Base-by-base conservation (phyloP, 2,329 filamentous ascomycete genomes). In the Neonectria coccinea region DNA sequence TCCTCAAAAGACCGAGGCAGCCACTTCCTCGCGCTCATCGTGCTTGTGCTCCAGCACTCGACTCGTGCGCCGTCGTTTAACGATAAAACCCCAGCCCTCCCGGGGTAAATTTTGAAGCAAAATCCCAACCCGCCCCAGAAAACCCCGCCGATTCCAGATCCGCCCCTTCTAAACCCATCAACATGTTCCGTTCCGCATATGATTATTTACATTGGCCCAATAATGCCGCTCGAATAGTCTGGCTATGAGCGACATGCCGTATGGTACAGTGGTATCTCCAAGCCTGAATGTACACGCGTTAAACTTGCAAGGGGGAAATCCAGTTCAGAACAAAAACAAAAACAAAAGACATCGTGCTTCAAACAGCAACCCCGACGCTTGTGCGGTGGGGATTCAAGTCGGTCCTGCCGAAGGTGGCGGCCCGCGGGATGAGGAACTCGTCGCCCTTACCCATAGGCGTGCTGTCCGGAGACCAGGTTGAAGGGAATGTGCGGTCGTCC, bases 391-490 rank as follows among this genome's bases (percentile, higher is more conserved):
- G 61, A 39, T 64, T 59, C 22, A 42, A 39, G 47, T 69, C 68
- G 44, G 62, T 70, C 57, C 70, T 71, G 14, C 76, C 77, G 71
- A 78, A 76, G 2, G 75, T 78, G 18, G 70, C 69, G 14, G 64
- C 70, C 31, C 76, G 78, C 63, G 80, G 79, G 55, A 80, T 74
- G 54, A 79, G 78, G 52, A 79, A 75, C 62, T 78, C 82, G 11
- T 80, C 79, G 11, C 42, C 61, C 64, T 76, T 75, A 63, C 76
- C 77, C 36, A 77, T 72, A 31, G 77, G 79, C 9, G 79, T 82
- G 72, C 82, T 84, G 56, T 81, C 80, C 8, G 83, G 81, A 20
- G 84, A 86, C 75, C 83, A 83, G 12, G 79, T 83, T 2, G 83
- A 85, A n/a, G 81, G 80, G 48, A 81, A 69, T 6, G 81, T 85